Base-by-base conservation (phyloP, 768 basidiomycete species). In the Suillus clintonianus region DNA sequence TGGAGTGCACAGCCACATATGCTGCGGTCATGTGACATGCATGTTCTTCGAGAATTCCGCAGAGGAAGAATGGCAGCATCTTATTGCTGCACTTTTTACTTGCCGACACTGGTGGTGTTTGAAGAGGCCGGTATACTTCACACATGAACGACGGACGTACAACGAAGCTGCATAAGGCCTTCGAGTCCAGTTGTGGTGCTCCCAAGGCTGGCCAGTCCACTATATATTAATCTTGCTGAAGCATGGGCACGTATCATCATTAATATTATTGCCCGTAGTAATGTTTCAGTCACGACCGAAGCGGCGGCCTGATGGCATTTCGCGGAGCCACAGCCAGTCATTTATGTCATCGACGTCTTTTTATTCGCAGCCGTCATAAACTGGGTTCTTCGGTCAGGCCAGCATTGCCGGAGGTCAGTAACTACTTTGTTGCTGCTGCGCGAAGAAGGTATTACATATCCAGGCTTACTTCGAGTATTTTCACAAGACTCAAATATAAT, bases 391-490 rank as follows among this genome's bases (percentile, higher is more conserved):
- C 67, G 81, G 84, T 39, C 87, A 90, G 68, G 89, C 92, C 7
- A 90, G 79, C 64, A 85, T 91, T 89, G 68, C 80, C 86, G 8
- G 89, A 92, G 71, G 85, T 93, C 45, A 94, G 41, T 90, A 93
- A 70, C 83, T 89, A 27, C 24, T n/a, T 15, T 64, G 94, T 94
- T 19, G 90, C 92, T 0, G 85, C 85, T 22, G 92, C 87, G 92
- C 92, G 5, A 95, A 94, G 81, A 96, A 90, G 89, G 95, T 94
- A 19, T n/a, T 80, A 69, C 17, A n/a, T n/a, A 13, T 32, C 32
- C 22, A 36, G 54, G 56, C 22, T 45, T 62, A 15, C 60, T 63
- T 68, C 50, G 1, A 54, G 5, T 61, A 34, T n/a, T 41, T 22
- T 1, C 59, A 24, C 63, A 67, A 42, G 67, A 63, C 54, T 59